Base-by-base conservation (phyloP, 371 early-diverging fungal genomes). In the Apophysomyces ossiformis region DNA sequence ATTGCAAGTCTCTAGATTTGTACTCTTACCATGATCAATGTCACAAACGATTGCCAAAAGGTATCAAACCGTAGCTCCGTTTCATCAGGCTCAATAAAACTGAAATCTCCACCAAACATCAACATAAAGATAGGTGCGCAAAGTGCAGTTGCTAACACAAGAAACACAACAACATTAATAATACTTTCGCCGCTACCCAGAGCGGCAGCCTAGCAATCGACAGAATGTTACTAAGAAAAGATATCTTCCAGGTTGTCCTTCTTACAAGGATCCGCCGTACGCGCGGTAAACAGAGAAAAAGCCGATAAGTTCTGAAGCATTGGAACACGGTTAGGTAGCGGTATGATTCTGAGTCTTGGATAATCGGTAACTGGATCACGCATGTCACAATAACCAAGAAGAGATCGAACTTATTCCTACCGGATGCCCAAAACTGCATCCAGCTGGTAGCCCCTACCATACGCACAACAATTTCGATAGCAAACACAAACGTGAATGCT, bases 301-400 rank as follows among this genome's bases (percentile, higher is more conserved):
- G 65, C 11, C 87, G 85, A 63, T 87, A 87, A 1, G 73, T 21
- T 21, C 87, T 66, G 26, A 83, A 38, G 11, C 83, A 77, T 54
- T 85, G 87, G 60, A 87, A 87, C 5, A 81, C 69, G 0, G 87
- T 87, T 21, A 87, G 67, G 58, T 87, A 87, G 50, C 79, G 83
- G 69, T 78, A 87, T 37, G 71, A 72, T 11, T 69, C 64, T 35
- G 81, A 81, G 26, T 78, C 74, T 57, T 81, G 82, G 36, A 87
- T 84, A 64, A 72, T 71, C 0, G 87, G 87, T 15, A 87, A 43
- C 58, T 85, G 86, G 16, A 87, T 77, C 6, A 87, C 73, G 16
- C 83, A 78, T 1, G 87, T 85, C 15, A 68, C 64, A 41, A 87
- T 75, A 1, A 84, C 87, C 21, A 87, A 45, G 32, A 85, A 76